These are phyloP conservation scores for Dipteronia dyeriana DNA, from an alignment of 345 rosid genomes.

Conservation along the genomic window DNA sequence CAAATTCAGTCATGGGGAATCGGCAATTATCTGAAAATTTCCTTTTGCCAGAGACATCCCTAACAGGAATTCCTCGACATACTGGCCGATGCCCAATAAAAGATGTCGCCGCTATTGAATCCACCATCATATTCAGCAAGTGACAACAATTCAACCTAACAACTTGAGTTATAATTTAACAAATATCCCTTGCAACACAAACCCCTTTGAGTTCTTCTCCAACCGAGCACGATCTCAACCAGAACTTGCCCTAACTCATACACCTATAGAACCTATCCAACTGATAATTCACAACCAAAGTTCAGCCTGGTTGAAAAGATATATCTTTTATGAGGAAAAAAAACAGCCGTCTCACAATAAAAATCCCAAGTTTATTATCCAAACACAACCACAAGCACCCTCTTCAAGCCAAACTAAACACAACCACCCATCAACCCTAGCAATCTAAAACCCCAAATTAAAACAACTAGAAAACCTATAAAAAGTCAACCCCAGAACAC, in stretches of 20 bases:
- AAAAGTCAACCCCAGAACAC: slow-evolving; percentile 31
- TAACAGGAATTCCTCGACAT: slow-evolving; percentile 37
- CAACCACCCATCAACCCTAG: slow-evolving; percentile 33
- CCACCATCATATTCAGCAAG: slow-evolving; percentile 56
- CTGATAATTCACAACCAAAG: slow-evolving; percentile 20
- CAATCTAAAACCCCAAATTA: slow-evolving; percentile 25
- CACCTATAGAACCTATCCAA: slow-evolving; percentile 16
- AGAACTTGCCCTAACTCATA: slow-evolving; percentile 10
- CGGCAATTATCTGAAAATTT: slow-evolving; percentile 33
- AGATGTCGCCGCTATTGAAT: slow-evolving; percentile 67
- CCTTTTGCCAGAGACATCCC: slow-evolving; percentile 40
- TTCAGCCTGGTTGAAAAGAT: neutral
- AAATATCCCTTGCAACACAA: neutral
- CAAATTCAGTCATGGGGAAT: slow-evolving; percentile 33
- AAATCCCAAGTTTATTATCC: slow-evolving; percentile 32
- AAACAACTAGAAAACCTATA: slow-evolving; percentile 14
- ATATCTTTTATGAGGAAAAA: neutral
- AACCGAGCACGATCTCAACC: slow-evolving; percentile 16
- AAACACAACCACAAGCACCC: slow-evolving; percentile 27
- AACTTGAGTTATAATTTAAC: neutral
- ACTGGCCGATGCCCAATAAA: slow-evolving; percentile 55
- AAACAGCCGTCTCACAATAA: slow-evolving; percentile 37
- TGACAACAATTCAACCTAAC: slow-evolving; percentile 19
- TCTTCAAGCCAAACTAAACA: slow-evolving; percentile 36
- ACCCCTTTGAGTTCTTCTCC: slow-evolving; percentile 11